phyloP scores from a whole-genome alignment of 192 early-diverging fungal species.

The Chytriomyces hyalinus region DNA sequence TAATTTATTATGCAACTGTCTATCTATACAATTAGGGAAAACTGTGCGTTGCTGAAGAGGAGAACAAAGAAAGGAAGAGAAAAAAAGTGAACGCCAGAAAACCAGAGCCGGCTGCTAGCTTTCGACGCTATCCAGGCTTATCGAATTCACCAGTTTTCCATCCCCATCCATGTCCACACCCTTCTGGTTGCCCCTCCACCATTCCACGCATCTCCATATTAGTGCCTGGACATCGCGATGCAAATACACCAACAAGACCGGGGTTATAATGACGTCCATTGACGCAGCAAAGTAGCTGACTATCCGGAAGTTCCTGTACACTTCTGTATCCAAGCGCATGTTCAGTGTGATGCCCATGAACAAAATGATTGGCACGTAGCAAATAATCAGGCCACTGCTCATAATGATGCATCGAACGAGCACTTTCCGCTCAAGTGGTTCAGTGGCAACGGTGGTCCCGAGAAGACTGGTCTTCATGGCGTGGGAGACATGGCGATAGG shows the following conservation, averaged over 20 bases:
- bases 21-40: too few species aligned
- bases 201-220: not conserved
- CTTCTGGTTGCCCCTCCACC: not conserved
- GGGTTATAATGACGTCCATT: not conserved
- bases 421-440: not conserved
- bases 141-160: too few species aligned
- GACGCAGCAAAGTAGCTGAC: not conserved
- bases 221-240: not conserved
- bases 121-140: too few species aligned
- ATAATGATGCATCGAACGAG: not conserved
- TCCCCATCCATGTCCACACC: too few species aligned
- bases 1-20: too few species aligned
- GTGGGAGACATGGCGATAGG: not conserved
- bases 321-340: not conserved
- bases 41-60: too few species aligned
- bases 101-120: too few species aligned
- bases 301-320: not conserved
- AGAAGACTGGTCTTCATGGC: not conserved
- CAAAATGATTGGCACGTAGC: not conserved
- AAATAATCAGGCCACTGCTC: not conserved
- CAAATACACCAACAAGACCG: not conserved
- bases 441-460: not conserved
- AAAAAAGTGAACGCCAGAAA: too few species aligned
- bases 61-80: too few species aligned
- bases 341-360: not conserved